phyloP scores from a whole-genome alignment of 202 grass and related monocot species.

The Dendrocalamus latiflorus region DNA sequence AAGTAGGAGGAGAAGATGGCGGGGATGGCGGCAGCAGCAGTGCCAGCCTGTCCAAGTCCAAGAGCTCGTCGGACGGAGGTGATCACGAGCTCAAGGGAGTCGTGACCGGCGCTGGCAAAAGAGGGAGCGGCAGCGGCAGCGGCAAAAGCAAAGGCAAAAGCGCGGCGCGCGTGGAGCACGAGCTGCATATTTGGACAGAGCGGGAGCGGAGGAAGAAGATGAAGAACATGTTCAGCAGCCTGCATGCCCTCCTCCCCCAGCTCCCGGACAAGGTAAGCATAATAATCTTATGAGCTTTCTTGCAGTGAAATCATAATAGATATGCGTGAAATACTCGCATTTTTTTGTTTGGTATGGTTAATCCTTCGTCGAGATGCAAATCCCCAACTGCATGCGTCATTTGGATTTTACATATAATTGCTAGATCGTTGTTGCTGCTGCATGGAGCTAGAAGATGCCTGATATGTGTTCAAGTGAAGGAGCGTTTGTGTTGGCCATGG shows the following conservation, averaged over 20 bases:
- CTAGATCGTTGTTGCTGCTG: background rate
- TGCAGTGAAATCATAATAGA: background rate
- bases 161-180: background rate
- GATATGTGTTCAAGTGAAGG: background rate
- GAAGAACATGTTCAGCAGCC: slow-evolving; percentile 47
- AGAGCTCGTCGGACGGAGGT: background rate
- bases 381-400: background rate
- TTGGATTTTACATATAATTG: background rate
- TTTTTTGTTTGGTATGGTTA: background rate
- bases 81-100: background rate
- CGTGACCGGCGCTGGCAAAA: background rate
- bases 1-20: background rate
- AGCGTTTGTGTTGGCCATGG: background rate
- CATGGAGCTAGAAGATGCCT: background rate
- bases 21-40: background rate
- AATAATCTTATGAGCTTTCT: background rate
- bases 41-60: background rate
- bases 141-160: background rate
- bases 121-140: no score
- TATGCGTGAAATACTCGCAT: background rate
- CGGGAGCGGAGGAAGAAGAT: slow-evolving; percentile 60
- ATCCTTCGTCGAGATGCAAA: background rate
- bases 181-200: slow-evolving; percentile 38
- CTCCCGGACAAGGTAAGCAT: slow-evolving; percentile 47
- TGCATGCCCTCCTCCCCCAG: slow-evolving; percentile 46